Evolutionary conservation across 202 grass and related monocot genomes (phyloP).

Genomic region (Eragrostis tef): DNA sequence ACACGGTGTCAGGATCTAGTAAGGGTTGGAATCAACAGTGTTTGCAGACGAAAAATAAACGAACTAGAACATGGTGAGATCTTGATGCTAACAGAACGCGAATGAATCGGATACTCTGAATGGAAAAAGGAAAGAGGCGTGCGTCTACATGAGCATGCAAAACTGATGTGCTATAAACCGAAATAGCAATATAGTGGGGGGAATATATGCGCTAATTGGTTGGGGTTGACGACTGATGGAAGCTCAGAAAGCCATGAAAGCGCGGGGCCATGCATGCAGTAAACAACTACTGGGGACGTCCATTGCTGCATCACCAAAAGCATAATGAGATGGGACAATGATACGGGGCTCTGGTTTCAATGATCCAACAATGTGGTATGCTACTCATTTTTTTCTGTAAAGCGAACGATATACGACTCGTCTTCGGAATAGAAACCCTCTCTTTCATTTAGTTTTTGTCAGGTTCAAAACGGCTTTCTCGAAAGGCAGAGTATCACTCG

Average conservation of each 20-base stretch:
- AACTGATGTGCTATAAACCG: slow-evolving; percentile 29
- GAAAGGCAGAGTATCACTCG: not conserved
- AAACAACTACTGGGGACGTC: not conserved
- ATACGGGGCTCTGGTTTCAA: not conserved
- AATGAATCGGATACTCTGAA: slow-evolving; percentile 10
- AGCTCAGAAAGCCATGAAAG: slow-evolving; percentile 20
- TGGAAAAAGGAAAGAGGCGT: not conserved
- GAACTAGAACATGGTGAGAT: no score
- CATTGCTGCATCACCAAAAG: not conserved
- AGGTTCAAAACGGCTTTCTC: not conserved
- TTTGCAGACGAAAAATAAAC: not conserved
- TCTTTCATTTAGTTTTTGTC: not conserved
- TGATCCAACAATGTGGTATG: not conserved
- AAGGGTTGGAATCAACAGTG: not conserved
- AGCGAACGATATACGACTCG: not conserved
- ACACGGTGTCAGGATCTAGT: not conserved
- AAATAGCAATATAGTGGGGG: not conserved
- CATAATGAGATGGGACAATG: not conserved
- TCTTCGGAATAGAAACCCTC: not conserved
- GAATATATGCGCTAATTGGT: slow-evolving; percentile 26
- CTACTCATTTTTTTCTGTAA: no score
- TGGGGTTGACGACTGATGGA: not conserved
- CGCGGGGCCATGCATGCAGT: slow-evolving; percentile 28
- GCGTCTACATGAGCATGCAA: slow-evolving; percentile 31
- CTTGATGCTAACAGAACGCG: slow-evolving; percentile 33